Evolutionary conservation across 129 eudicot genomes (phyloP), one percentile per base, ranked within the genome.

Genomic region (Chrysanthemum makinoi): DNA sequence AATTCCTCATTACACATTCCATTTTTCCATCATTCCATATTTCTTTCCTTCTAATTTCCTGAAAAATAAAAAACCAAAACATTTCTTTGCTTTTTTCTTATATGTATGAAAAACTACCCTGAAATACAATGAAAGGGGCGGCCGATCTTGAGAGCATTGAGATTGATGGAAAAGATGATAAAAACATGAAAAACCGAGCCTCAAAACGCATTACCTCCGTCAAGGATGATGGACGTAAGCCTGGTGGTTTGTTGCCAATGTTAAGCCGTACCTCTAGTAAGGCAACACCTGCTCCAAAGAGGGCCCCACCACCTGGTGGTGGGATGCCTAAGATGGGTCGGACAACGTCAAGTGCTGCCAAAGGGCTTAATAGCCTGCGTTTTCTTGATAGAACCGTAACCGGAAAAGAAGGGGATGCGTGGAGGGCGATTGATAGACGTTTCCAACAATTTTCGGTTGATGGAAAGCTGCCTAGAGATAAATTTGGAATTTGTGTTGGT

Each of bases 401-500:
- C 0, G 91, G 89, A 46, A 90, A 88, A 62, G 97, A 90, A 61
- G 90, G 75, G 56, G 96, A 90, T 59, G 86, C 86, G 0, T 95
- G 97, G 99, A 87, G 72, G 71, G 82, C 85, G n/a, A 79, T 90
- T 28, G 96, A 95, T 75, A 85, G 68, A 74, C 93, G 97, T 52
- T 95, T 90, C 33, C 11, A 81, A 62, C 89, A 84, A 68, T 71
- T 80, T 77, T 75, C 86, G 2, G 75, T 86, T 11, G 77, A 81
- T 20, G 99, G 88, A 3, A 90, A 57, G 85, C 86, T 95, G 6
- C 62, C 73, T 53, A 86, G 81, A 76, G 97, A 95, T 57, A 90
- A 95, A 77, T 95, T 95, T 74, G 97, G 99, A 51, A 79, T 75
- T 15, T 89, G 95, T 80, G 80, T 95, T 84, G 99, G 99, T 95